Conservation (phyloP, 176 grass and related monocot genomes). For the Urochloa ruziziensis region DNA sequence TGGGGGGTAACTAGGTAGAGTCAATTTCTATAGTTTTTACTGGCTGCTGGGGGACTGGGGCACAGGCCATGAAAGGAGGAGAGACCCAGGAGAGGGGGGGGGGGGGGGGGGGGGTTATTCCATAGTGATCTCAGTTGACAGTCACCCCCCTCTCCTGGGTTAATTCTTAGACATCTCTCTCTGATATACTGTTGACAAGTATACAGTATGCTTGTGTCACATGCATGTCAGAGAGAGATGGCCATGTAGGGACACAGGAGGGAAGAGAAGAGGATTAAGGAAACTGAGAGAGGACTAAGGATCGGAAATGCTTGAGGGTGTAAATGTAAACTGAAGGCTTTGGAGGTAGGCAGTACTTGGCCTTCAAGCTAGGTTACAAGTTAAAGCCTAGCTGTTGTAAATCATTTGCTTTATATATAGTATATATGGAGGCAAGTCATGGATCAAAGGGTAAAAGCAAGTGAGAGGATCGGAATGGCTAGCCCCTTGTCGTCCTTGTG, state of each 20-base stretch:
- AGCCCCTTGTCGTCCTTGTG: neutral
- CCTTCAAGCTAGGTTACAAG: neutral
- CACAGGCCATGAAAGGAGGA: neutral
- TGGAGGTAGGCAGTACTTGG: neutral
- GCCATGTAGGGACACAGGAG: neutral
- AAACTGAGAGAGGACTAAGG: neutral
- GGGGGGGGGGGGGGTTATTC: too few relatives aligned
- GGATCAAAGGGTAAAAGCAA: neutral
- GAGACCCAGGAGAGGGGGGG: neutral
- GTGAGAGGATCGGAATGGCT: neutral
- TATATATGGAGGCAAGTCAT: neutral
- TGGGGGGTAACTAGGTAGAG: conserved; percentile 25
- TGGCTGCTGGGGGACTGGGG: neutral
- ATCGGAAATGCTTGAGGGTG: neutral
- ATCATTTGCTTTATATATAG: neutral
- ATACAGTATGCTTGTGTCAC: neutral
- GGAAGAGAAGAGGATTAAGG: neutral
- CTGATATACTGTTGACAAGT: neutral
- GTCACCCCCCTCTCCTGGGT: neutral
- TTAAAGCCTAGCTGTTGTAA: neutral
- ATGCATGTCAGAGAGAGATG: neutral
- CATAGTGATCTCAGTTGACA: neutral
- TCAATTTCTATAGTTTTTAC: conserved; percentile 40
- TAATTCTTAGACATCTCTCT: neutral
- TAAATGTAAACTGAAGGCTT: conserved; percentile 8